Evolutionary conservation across 2,329 filamentous ascomycete species (phyloP).

Genomic region (Hymenoscyphus fraxineus): DNA sequence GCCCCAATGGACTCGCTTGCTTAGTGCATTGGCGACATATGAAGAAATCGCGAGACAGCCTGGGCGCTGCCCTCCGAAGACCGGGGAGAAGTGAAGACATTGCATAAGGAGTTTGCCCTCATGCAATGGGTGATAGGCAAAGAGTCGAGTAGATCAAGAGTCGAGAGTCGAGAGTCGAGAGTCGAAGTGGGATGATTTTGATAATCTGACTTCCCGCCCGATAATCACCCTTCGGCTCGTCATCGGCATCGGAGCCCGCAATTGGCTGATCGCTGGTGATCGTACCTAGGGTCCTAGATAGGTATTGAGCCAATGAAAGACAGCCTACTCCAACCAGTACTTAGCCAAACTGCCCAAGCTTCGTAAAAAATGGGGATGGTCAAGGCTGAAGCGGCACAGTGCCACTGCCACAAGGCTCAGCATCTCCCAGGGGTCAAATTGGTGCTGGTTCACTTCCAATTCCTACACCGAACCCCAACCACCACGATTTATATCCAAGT

Average conservation of each 20-base stretch:
- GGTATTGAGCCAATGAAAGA: neutral
- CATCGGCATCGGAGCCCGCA: neutral
- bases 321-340: too few relatives aligned
- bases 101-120: slow-evolving; percentile 11
- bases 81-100: slow-evolving; percentile 35
- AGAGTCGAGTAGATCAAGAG: neutral
- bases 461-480: too few relatives aligned
- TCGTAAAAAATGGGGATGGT: too few relatives aligned
- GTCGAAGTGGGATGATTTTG: slow-evolving; percentile 16
- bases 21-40: slow-evolving; percentile 32
- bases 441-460: too few relatives aligned
- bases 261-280: neutral
- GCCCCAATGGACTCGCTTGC: slow-evolving; percentile 15
- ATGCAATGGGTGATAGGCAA: slow-evolving; percentile 5
- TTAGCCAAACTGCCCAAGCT: neutral
- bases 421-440: too few relatives aligned
- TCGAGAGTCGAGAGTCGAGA: slow-evolving; percentile 2
- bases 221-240: neutral
- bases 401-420: too few relatives aligned
- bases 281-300: too few relatives aligned
- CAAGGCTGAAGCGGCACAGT: too few relatives aligned
- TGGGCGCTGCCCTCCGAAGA: slow-evolving; percentile 29
- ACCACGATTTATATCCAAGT: too few relatives aligned
- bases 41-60: slow-evolving; percentile 32
- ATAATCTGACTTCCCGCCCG: neutral